A percentile compares a stretch with the other conserved stretches of the same genome.
phyloP scores from a whole-genome alignment of 163 green algal genomes.

The Botryococcus braunii region DNA sequence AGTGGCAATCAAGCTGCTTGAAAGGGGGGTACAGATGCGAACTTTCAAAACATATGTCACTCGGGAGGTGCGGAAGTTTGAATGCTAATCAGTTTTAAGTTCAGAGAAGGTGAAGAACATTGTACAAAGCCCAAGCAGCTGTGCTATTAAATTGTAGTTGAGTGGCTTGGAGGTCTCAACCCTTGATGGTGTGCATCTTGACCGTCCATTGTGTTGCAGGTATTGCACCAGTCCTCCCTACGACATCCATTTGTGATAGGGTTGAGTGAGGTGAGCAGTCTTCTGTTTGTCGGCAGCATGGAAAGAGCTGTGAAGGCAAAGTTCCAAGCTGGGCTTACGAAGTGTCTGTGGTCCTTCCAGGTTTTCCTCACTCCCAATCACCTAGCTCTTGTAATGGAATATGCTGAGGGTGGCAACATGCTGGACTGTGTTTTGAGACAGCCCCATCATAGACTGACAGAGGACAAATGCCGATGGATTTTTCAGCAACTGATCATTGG shows the following conservation, averaged over 20 bases:
- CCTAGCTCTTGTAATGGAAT: constrained; percentile 62
- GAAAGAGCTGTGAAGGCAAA: no score
- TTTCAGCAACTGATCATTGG: constrained; percentile 94
- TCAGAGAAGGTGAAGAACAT: no score
- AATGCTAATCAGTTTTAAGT: no score
- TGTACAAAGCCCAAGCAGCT: no score
- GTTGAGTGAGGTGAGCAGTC: constrained; percentile 11
- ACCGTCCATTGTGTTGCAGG: no score
- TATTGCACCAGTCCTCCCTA: constrained; percentile 14
- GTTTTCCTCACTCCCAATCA: constrained; percentile 49
- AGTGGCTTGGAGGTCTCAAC: no score
- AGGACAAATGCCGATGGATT: constrained; percentile 82
- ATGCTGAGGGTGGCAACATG: constrained; percentile 41
- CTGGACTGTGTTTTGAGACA: constrained; percentile 28
- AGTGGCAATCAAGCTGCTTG: constrained; percentile 44
- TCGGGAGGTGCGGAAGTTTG: constrained; percentile 12
- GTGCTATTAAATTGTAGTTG: no score
- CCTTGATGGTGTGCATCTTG: no score
- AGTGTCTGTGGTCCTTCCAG: no score
- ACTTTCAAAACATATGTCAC: constrained; percentile 20
- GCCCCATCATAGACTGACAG: constrained; percentile 42
- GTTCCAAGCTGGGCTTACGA: no score
- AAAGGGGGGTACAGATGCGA: constrained; percentile 13
- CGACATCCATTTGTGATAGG: constrained; percentile 16
- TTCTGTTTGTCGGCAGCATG: no score